These are phyloP conservation scores for Globisporangium yorkense DNA, from an alignment of 352 stramenopile genomes.

Conservation along the genomic window DNA sequence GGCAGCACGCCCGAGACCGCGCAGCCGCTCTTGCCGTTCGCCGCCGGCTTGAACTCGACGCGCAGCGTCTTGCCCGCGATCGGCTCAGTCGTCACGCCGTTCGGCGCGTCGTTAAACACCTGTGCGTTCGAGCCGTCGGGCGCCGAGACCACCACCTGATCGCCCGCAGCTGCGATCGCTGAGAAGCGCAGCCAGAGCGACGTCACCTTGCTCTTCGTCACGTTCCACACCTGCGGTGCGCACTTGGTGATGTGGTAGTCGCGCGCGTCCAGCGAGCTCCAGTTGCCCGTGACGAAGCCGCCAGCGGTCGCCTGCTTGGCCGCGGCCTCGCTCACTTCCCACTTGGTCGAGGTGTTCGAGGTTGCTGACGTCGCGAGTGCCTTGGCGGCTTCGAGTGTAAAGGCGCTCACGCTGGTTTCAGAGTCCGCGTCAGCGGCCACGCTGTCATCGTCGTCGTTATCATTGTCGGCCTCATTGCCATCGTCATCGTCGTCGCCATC, in stretches of 20 bases:
- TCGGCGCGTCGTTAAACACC: constrained; percentile 16
- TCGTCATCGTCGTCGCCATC: neutral
- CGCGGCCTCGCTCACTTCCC: constrained; percentile 6
- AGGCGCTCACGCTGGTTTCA: neutral
- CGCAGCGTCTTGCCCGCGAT: constrained; percentile 29
- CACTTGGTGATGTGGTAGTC: constrained; percentile 37
- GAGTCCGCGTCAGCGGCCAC: neutral
- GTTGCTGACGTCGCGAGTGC: neutral
- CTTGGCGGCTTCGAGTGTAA: constrained; percentile 6
- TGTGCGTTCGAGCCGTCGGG: constrained; percentile 27
- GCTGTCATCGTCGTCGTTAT: neutral
- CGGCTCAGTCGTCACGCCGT: constrained; percentile 21
- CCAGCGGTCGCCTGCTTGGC: constrained; percentile 19
- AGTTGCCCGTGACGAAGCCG: constrained; percentile 31
- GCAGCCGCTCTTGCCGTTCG: constrained; percentile 14
- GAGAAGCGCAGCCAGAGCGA: constrained; percentile 40
- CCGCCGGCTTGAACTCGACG: constrained; percentile 37
- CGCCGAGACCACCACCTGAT: constrained; percentile 32
- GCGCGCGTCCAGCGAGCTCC: constrained; percentile 19
- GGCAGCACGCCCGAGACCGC: constrained; percentile 11
- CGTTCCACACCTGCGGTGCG: constrained; percentile 35
- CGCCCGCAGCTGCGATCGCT: constrained; percentile 22
- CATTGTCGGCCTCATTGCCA: neutral
- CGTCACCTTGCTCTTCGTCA: constrained; percentile 36
- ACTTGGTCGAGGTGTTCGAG: neutral